These are phyloP conservation scores for Periglandula ipomoeae DNA, from an alignment of 2,329 filamentous ascomycete species.

Conservation along the genomic window DNA sequence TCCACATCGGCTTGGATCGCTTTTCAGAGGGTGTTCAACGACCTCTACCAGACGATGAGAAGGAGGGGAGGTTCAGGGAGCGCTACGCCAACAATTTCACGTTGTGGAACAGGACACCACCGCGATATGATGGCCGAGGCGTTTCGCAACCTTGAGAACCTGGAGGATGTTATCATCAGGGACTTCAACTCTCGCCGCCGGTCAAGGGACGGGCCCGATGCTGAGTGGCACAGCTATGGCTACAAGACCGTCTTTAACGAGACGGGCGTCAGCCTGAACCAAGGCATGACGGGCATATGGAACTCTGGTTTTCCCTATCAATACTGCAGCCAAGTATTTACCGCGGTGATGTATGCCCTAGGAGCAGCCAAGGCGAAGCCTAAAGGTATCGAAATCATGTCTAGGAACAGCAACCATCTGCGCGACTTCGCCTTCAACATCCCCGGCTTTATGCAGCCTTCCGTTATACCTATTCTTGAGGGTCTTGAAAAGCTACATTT, in stretches of 20 bases:
- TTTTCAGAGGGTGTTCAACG: slow-evolving; percentile 11
- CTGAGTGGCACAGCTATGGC: slow-evolving; percentile 48
- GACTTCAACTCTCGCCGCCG: slow-evolving; percentile 45
- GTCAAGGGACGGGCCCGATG: slow-evolving; percentile 33
- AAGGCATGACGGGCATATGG: slow-evolving; percentile 7
- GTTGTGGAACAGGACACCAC: slow-evolving; percentile 34
- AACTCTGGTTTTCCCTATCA: slow-evolving; percentile 4
- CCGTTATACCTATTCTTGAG: slow-evolving; percentile 31
- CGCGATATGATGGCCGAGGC: slow-evolving; percentile 46
- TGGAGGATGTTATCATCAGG: slow-evolving; percentile 48
- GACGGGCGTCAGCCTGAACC: slow-evolving; percentile 19
- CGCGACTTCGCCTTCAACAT: slow-evolving; percentile 37
- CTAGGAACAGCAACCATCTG: slow-evolving; percentile 24
- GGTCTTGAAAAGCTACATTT: slow-evolving; percentile 35
- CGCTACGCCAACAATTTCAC: slow-evolving; percentile 15
- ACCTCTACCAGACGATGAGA: slow-evolving; percentile 7
- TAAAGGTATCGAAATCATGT: slow-evolving; percentile 38
- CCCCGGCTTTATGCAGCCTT: slow-evolving; percentile 26
- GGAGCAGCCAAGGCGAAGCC: slow-evolving; percentile 28
- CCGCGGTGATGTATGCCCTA: slow-evolving; percentile 31
- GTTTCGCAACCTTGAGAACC: slow-evolving; percentile 42
- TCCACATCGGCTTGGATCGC: slow-evolving; percentile 24
- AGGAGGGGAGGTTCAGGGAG: slow-evolving; percentile 11
- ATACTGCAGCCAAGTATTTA: slow-evolving; percentile 28
- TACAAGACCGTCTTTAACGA: slow-evolving; percentile 26